Base-by-base conservation (phyloP, 129 eudicot species). In the Flaveria bidentis region DNA sequence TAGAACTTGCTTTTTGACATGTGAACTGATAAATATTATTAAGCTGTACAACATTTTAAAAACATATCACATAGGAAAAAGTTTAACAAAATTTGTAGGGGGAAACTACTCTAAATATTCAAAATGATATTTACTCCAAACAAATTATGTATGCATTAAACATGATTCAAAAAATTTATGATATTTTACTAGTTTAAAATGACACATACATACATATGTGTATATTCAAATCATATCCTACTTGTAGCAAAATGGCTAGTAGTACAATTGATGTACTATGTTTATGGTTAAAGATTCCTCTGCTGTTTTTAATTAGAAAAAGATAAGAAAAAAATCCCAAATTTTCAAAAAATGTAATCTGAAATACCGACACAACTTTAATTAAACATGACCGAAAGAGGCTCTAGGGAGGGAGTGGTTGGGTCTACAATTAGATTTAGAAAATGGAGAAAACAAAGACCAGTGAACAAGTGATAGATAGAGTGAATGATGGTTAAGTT, bases 251-350 rank as follows among this genome's bases (percentile, higher is more conserved):
- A 9, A 56, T 9, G 20, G 62, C 22, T 56, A 56, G 14, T 56
- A 18, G 33, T 58, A 79, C 83, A 51, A 25, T 41, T 51, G 49
- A 28, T 73, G 83, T 80, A 79, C 83, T 63, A 23, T 72, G 49
- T 22, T 62, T 46, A 50, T 72, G 61, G 60, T 30, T 55, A 56
- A 1, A 80, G 84, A 80, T 80, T 80, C 84, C 67, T 73, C 49
- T 57, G 22, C 68, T 46, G 17, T 52, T 80, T 80, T 56, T 55
- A 62, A 63, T 72, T 56, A 25, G 15, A 78, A 14, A 62, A 14
- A 64, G 25, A 16, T 36, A 72, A 79, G 64, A 63, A 64, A 8
- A 79, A 78, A 79, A 72, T 79, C 78, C 41, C 8, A 23, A 42
- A 65, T 71, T 36, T 71, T 71, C 1, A 57, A 66, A 26, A 66